Conservation (phyloP, 345 rosid genomes). For the Firmiana major region DNA sequence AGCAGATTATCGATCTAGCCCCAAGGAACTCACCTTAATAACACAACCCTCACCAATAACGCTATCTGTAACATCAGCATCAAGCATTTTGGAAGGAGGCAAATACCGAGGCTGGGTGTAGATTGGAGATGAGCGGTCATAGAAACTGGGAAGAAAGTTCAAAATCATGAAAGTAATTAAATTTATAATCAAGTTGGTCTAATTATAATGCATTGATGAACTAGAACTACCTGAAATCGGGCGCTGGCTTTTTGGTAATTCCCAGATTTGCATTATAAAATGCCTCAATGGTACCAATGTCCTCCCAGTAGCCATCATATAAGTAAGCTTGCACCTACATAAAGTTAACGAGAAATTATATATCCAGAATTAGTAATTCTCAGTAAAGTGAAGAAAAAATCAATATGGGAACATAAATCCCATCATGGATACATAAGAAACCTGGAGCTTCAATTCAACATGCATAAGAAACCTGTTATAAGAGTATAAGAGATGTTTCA, state of each 20-base stretch:
- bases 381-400: neutral
- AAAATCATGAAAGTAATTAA: neutral
- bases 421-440: neutral
- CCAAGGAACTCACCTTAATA: slow-evolving; percentile 54
- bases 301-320: slow-evolving; percentile 99
- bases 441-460: neutral
- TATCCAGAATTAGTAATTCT: neutral
- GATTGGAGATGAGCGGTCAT: slow-evolving; percentile 93
- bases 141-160: slow-evolving; percentile 52
- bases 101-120: slow-evolving; percentile 95
- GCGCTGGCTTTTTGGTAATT: slow-evolving; percentile 88
- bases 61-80: slow-evolving; percentile 95
- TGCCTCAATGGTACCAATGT: slow-evolving; percentile 96
- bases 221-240: slow-evolving; percentile 73
- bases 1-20: neutral
- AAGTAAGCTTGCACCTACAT: slow-evolving; percentile 92
- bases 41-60: slow-evolving; percentile 98
- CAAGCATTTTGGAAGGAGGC: slow-evolving; percentile 98
- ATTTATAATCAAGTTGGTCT: neutral
- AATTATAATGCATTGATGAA: slow-evolving; percentile 5
- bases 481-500: neutral
- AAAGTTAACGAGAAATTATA: slow-evolving; percentile 9
- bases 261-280: slow-evolving; percentile 97
- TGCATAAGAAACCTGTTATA: neutral
- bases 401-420: neutral